Conservation (phyloP, 2,329 filamentous ascomycete species). For the Venturia oleaginea region DNA sequence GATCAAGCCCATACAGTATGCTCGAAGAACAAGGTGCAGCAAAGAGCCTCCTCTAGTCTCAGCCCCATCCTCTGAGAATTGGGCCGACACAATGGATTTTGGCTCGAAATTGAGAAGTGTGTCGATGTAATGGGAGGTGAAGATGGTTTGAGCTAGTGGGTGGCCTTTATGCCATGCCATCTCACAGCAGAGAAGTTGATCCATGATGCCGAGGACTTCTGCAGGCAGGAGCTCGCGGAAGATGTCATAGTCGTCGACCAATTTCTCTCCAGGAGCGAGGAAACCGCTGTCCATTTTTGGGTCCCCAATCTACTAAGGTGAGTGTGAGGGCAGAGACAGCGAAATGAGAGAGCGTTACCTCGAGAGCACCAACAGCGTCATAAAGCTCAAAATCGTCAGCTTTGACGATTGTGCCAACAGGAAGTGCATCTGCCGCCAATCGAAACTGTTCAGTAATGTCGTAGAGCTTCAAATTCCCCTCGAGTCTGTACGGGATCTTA, state of each 20-base stretch:
- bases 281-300: slow-evolving; percentile 97
- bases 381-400: slow-evolving; percentile 92
- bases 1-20: slow-evolving; percentile 77
- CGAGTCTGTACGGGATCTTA: not conserved
- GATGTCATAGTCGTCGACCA: slow-evolving; percentile 76
- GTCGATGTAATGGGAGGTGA: slow-evolving; percentile 88
- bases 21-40: slow-evolving; percentile 57
- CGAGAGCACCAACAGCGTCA: slow-evolving; percentile 80
- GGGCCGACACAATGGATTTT: slow-evolving; percentile 52
- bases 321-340: not conserved
- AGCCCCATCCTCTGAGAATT: slow-evolving; percentile 40
- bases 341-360: slow-evolving; percentile 35
- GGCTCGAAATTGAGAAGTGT: slow-evolving; percentile 66
- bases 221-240: slow-evolving; percentile 57
- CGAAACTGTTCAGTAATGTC: slow-evolving; percentile 50
- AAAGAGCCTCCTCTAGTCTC: slow-evolving; percentile 18
- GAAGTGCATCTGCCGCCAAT: slow-evolving; percentile 50
- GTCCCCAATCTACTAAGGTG: slow-evolving; percentile 74
- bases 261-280: slow-evolving; percentile 65
- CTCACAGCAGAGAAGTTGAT: slow-evolving; percentile 84
- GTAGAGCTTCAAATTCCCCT: slow-evolving; percentile 30
- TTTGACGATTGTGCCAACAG: slow-evolving; percentile 77
- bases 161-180: slow-evolving; percentile 98
- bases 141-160: slow-evolving; percentile 85
- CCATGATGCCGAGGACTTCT: slow-evolving; percentile 87